Percentiles rank a stretch among this genome's conserved stretches.
Conservation (phyloP, 164 flowering plant species). For the Houttuynia cordata region DNA sequence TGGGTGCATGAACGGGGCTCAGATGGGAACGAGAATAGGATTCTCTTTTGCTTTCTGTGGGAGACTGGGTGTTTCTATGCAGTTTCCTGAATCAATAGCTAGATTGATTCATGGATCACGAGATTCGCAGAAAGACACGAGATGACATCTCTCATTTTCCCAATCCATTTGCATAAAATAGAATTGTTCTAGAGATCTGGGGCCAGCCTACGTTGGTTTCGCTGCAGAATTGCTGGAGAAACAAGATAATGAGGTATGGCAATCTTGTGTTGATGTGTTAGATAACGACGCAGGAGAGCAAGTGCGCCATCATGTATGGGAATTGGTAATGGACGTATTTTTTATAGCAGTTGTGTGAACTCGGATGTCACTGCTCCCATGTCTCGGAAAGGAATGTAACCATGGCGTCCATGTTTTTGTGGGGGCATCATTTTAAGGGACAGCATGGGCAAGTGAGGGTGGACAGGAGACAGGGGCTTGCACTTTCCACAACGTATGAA, state of each 20-base stretch:
- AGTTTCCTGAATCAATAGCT: conserved; percentile 1
- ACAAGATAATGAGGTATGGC: too few relatives aligned
- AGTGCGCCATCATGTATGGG: too few relatives aligned
- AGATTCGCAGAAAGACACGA: conserved; percentile 1
- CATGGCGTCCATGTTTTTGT: background rate
- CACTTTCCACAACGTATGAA: too few relatives aligned
- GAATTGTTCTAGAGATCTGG: conserved; percentile 2
- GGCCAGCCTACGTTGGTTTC: conserved; percentile 4
- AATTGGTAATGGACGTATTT: background rate
- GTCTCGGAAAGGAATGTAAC: background rate
- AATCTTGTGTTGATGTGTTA: too few relatives aligned
- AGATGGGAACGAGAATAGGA: background rate
- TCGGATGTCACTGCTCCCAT: background rate
- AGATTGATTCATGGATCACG: conserved; percentile 7
- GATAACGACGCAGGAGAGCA: too few relatives aligned
- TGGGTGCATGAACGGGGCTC: conserved; percentile 7
- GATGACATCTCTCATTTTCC: background rate
- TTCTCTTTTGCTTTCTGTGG: background rate
- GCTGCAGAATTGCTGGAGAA: background rate
- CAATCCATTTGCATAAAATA: background rate
- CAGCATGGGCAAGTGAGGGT: too few relatives aligned
- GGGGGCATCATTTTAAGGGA: too few relatives aligned
- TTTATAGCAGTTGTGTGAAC: background rate
- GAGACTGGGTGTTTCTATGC: background rate
- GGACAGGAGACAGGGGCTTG: too few relatives aligned